Conservation (phyloP, 2,329 filamentous ascomycete species). For the Aspergillus sp. region DNA sequence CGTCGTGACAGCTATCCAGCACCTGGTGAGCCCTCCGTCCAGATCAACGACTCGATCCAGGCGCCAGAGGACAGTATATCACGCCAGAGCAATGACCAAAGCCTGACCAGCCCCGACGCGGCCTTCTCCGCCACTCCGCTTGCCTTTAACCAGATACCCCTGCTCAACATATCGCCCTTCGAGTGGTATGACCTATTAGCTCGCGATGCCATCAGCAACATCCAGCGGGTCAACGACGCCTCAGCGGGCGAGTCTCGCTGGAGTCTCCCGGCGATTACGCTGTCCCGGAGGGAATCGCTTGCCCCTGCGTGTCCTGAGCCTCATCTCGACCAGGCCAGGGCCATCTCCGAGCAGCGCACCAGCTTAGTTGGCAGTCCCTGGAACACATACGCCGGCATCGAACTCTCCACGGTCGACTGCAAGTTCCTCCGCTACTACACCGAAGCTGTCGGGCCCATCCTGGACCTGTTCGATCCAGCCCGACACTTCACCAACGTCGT, state of each 20-base stretch:
- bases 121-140: not conserved
- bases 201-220: constrained; percentile 21
- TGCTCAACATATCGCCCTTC: constrained; percentile 14
- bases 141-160: not conserved
- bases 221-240: constrained; percentile 2
- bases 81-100: too few relatives aligned
- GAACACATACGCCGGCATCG: constrained; percentile 16
- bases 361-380: not conserved
- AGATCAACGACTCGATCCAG: too few relatives aligned
- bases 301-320: not conserved
- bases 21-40: too few relatives aligned
- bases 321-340: not conserved
- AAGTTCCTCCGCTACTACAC: constrained; percentile 12
- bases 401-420: constrained; percentile 6
- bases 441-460: constrained; percentile 13
- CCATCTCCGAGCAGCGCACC: too few relatives aligned
- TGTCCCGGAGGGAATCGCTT: constrained; percentile 12
- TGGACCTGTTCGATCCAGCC: constrained; percentile 19
- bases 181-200: constrained; percentile 25
- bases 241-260: constrained; percentile 3
- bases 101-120: not conserved
- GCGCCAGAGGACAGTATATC: too few relatives aligned
- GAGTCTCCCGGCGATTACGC: constrained; percentile 6
- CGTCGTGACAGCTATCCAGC: too few relatives aligned
- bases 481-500: constrained; percentile 20